Base-by-base conservation (phyloP, 1,284 basidiomycete genomes). In the Moesziomyces aphidis region DNA sequence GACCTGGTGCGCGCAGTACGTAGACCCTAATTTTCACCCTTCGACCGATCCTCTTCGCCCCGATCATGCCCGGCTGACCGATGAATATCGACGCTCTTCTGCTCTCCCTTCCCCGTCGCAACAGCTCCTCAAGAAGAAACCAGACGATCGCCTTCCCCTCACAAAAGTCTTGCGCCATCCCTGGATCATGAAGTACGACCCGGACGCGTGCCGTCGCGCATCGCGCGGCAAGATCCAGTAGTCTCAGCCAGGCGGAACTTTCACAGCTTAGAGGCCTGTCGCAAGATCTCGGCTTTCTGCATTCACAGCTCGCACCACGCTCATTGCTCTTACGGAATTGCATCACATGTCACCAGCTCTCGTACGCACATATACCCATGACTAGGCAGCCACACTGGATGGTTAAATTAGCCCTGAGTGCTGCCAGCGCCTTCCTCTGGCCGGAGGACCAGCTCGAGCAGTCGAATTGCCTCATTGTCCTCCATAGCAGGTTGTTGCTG, bases 81-180 rank as follows among this genome's bases (percentile, higher is more conserved):
- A 34, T 34, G 31, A 13, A 11, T 2, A 34, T 51, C 21, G 21
- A 2, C 22, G 8, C 21, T 13, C 28, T 15, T 13, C n/a, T 56
- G 28, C 19, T 19, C 17, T n/a, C 10, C 34, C 28, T 17, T 17
- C 49, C 55, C 6, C n/a, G 22, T 31, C 1, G 5, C 42, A 15
- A 58, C 48, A 97, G 95, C 89, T 99, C 9, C 89, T 99, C 11
- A 90, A 90, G 83, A 91, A 95, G 78, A 90, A 94, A 36, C 93
- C 96, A 0, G 89, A 92, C 78, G 89, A 92, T 57, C 90, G 97
- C 2, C 76, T 99, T 6, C 89, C 95, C 0, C 88, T 99, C 11
- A 85, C 87, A 1, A 90, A 96, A 26, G 96, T 97, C 31, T 88
- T 91, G 44, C 87, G 87, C 10, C 97, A 98, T 82, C 94, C 95